A percentile compares a stretch with the other conserved stretches of the same genome.
These are phyloP conservation scores for Picochlorum sp. DNA, from an alignment of 139 green algal species.

Conservation along the genomic window DNA sequence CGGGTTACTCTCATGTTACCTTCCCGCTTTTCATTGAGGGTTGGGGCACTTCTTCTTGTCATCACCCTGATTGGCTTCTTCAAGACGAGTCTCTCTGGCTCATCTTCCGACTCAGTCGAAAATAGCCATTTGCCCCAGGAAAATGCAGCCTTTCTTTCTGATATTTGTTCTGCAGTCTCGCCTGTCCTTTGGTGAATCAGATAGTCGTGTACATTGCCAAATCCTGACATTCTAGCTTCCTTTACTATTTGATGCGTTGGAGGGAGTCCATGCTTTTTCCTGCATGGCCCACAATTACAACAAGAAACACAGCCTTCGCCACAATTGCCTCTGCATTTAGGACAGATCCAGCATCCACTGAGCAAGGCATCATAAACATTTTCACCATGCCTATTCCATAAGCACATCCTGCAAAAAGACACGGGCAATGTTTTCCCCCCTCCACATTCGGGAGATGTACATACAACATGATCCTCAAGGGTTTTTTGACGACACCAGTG, in stretches of 20 bases:
- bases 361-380: constrained; percentile 38
- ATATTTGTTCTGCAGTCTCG: constrained; percentile 29
- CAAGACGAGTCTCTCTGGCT: too few relatives aligned
- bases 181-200: constrained; percentile 58
- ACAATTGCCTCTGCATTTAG: constrained; percentile 61
- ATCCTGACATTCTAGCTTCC: constrained; percentile 44
- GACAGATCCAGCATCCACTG: constrained; percentile 62
- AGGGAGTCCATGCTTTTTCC: constrained; percentile 56
- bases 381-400: constrained; percentile 72
- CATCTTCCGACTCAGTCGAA: neutral
- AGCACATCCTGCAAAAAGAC: constrained; percentile 67
- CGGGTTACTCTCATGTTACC: too few relatives aligned
- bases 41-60: too few relatives aligned
- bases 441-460: constrained; percentile 46
- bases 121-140: constrained; percentile 39
- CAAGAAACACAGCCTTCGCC: constrained; percentile 56
- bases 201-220: constrained; percentile 76
- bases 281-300: constrained; percentile 80
- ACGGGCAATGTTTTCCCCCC: constrained; percentile 42
- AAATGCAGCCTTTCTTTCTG: constrained; percentile 36
- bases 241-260: constrained; percentile 57
- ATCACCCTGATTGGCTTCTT: too few relatives aligned
- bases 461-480: constrained; percentile 63
- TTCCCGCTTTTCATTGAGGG: too few relatives aligned
- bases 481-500: constrained; percentile 86